These are phyloP conservation scores for Fistulifera solaris DNA, from an alignment of 108 stramenopile genomes.

Conservation along the genomic window DNA sequence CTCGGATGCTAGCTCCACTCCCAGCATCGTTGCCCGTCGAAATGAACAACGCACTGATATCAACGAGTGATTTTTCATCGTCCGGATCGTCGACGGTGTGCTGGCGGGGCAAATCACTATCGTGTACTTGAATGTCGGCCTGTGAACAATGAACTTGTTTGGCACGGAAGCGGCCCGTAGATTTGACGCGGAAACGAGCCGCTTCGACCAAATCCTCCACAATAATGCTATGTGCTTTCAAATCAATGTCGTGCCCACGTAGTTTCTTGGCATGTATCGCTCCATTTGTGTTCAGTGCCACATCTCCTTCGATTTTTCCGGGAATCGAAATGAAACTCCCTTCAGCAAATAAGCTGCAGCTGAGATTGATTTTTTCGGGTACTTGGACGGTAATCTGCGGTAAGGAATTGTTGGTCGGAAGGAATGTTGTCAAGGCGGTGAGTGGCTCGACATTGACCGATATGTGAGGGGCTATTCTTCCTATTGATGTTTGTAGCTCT, in stretches of 20 bases:
- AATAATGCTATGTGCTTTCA: conserved; percentile 30
- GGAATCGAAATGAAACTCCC: conserved; percentile 42
- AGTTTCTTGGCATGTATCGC: conserved; percentile 53
- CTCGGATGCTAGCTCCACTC: conserved; percentile 4
- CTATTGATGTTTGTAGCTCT: conserved; percentile 30
- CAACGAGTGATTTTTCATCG: conserved; percentile 60
- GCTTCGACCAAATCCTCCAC: conserved; percentile 57
- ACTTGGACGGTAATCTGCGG: conserved; percentile 35
- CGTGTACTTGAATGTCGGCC: conserved; percentile 23
- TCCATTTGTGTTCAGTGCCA: conserved; percentile 40
- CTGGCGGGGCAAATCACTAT: conserved; percentile 6
- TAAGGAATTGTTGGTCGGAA: neutral
- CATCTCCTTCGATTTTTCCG: conserved; percentile 71
- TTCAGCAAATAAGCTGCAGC: conserved; percentile 23
- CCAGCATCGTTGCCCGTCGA: conserved; percentile 19
- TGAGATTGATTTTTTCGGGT: conserved; percentile 67
- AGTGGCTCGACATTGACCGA: conserved; percentile 11
- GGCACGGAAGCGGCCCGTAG: conserved; percentile 47
- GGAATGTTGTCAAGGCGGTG: conserved; percentile 1
- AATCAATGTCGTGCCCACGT: conserved; percentile 49
- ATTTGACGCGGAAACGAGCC: conserved; percentile 25
- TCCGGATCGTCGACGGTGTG: conserved; percentile 34
- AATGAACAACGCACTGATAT: conserved; percentile 70
- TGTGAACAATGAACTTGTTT: conserved; percentile 62
- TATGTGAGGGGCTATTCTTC: conserved; percentile 29